Conservation (phyloP, 176 grass and related monocot species). For the Cenchrus americanus region DNA sequence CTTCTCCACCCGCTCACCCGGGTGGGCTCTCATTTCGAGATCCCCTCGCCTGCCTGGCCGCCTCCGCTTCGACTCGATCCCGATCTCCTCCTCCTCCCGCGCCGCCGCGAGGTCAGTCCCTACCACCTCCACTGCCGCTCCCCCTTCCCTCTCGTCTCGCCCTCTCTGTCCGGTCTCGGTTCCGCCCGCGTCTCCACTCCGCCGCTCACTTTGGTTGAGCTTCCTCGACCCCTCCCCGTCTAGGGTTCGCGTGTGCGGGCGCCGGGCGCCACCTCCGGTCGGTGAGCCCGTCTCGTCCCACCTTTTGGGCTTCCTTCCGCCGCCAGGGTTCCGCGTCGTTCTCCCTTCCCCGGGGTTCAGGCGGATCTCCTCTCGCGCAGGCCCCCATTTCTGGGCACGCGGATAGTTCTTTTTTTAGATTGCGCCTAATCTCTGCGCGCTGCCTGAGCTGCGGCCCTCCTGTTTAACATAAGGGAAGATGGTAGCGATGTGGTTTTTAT, state of each 20-base stretch:
- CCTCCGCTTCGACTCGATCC: neutral
- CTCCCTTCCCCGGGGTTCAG: neutral
- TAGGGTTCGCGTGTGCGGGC: neutral
- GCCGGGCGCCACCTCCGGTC: neutral
- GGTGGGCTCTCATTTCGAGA: neutral
- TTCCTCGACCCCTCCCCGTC: neutral
- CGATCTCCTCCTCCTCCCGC: neutral
- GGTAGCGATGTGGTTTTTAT: neutral
- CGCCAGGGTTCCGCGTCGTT: neutral
- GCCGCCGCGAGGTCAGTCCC: constrained; percentile 18
- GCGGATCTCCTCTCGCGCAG: neutral
- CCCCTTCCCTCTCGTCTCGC: neutral
- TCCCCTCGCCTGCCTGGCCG: neutral
- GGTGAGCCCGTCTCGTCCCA: too few species aligned
- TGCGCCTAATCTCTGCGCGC: neutral
- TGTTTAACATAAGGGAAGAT: neutral
- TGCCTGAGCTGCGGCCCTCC: neutral
- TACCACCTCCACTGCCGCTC: neutral
- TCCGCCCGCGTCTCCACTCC: neutral
- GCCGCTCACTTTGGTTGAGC: neutral
- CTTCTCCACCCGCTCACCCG: neutral
- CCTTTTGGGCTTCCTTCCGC: neutral
- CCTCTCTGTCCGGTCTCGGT: neutral
- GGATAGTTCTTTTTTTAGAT: neutral
- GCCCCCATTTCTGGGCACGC: neutral